Evolutionary conservation across 257 asterid genomes (phyloP).

Genomic region (Nicotiana benthamiana): DNA sequence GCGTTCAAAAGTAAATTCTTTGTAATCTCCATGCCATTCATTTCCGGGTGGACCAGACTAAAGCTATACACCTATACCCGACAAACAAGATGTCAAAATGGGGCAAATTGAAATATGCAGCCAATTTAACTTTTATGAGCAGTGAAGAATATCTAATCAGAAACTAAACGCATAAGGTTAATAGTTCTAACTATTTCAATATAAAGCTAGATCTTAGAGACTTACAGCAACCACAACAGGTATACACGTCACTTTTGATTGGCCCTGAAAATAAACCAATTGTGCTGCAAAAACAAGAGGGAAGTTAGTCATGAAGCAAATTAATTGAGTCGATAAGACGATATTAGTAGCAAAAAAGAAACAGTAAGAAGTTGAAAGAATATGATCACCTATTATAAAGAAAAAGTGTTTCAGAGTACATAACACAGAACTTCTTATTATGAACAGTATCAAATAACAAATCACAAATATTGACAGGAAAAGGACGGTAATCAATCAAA

Average conservation of each 20-base stretch:
- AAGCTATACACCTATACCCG: background rate
- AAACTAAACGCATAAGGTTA: background rate
- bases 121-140: background rate
- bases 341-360: background rate
- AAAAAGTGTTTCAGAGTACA: background rate
- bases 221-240: conserved; percentile 82
- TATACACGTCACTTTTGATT: conserved; percentile 46
- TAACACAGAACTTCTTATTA: background rate
- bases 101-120: background rate
- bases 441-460: background rate
- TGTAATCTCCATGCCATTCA: background rate
- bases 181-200: background rate
- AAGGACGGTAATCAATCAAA: background rate
- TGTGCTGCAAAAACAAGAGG: conserved; percentile 49
- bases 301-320: background rate
- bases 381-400: background rate
- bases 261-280: conserved; percentile 43
- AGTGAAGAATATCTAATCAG: background rate
- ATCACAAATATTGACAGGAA: background rate
- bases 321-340: background rate
- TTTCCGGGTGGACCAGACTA: background rate
- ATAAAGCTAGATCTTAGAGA: conserved; percentile 1
- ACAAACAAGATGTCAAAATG: background rate
- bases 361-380: background rate
- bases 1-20: background rate